Percentiles rank a stretch among this genome's conserved stretches.
phyloP scores from a whole-genome alignment of 352 stramenopile genomes.

The Lagenidium giganteum region DNA sequence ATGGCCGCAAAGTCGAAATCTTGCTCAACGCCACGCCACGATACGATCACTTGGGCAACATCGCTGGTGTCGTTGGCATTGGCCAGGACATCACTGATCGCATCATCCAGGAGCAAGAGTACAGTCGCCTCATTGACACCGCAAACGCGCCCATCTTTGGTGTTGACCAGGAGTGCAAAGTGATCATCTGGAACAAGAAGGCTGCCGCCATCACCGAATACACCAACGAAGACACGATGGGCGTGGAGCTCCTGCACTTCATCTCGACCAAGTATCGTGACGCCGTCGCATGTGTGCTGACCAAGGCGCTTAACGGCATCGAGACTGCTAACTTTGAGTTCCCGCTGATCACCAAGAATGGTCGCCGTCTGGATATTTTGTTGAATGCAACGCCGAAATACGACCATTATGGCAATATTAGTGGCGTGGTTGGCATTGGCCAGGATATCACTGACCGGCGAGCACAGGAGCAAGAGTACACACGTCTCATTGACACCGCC shows the following conservation, averaged over 20 bases:
- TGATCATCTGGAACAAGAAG: slow-evolving; percentile 90
- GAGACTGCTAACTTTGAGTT: slow-evolving; percentile 67
- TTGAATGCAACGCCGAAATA: slow-evolving; percentile 36
- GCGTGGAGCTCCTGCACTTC: slow-evolving; percentile 51
- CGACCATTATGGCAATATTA: slow-evolving; percentile 39
- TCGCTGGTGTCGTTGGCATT: slow-evolving; percentile 78
- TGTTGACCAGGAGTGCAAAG: slow-evolving; percentile 46
- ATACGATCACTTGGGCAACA: slow-evolving; percentile 57
- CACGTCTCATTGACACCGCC: slow-evolving; percentile 78
- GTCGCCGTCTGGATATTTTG: slow-evolving; percentile 40
- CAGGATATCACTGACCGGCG: slow-evolving; percentile 27
- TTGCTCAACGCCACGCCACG: slow-evolving; percentile 68
- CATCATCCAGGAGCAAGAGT: slow-evolving; percentile 55
- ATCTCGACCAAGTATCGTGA: slow-evolving; percentile 48
- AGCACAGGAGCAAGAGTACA: slow-evolving; percentile 74
- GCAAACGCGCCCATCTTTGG: slow-evolving; percentile 58
- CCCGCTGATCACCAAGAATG: slow-evolving; percentile 45
- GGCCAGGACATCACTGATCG: slow-evolving; percentile 64
- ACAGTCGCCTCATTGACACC: slow-evolving; percentile 43
- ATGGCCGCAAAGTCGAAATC: slow-evolving; percentile 44
- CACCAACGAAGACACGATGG: slow-evolving; percentile 78
- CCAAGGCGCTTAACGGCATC: slow-evolving; percentile 28
- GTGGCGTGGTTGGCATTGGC: slow-evolving; percentile 40
- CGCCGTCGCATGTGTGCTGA: slow-evolving; percentile 22
- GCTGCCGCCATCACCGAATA: slow-evolving; percentile 78